phyloP scores from a whole-genome alignment of 2,329 filamentous ascomycete genomes.

The Penicillium paneum region DNA sequence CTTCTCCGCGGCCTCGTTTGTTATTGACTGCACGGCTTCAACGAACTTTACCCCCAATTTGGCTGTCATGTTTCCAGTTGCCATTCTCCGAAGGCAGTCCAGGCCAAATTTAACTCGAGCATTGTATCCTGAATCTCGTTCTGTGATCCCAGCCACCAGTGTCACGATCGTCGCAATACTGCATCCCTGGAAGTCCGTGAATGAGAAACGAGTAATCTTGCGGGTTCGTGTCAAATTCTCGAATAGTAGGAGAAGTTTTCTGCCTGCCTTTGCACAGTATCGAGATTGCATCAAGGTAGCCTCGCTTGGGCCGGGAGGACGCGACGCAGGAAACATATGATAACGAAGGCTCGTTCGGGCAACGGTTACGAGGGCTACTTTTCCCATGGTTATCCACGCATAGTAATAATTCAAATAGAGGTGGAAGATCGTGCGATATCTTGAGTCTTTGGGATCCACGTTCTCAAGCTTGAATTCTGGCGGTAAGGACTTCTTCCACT shows the following conservation, averaged over 20 bases:
- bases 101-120: constrained; percentile 31
- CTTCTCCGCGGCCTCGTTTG: constrained; percentile 23
- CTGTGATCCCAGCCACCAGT: constrained; percentile 34
- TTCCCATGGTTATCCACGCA: constrained; percentile 38
- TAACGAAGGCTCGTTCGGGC: constrained; percentile 16
- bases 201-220: constrained; percentile 39
- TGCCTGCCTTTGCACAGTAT: constrained; percentile 32
- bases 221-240: constrained; percentile 27
- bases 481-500: constrained; percentile 34
- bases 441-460: constrained; percentile 26
- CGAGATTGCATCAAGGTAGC: constrained; percentile 15
- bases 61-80: constrained; percentile 31
- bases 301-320: constrained; percentile 1
- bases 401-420: constrained; percentile 40
- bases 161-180: constrained; percentile 40
- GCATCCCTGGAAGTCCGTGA: constrained; percentile 42
- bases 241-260: constrained; percentile 33
- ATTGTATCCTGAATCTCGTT: constrained; percentile 34
- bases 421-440: constrained; percentile 36
- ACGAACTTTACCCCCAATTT: constrained; percentile 29
- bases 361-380: constrained; percentile 34
- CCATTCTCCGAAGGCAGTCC: constrained; percentile 35
- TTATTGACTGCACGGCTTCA: constrained; percentile 26
- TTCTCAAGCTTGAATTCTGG: constrained; percentile 26
- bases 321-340: constrained; percentile 5